A percentile compares a stretch with the other conserved stretches of the same genome.
These are phyloP conservation scores for Leishmania lainsoni DNA, from an alignment of 208 protist species.

Conservation along the genomic window DNA sequence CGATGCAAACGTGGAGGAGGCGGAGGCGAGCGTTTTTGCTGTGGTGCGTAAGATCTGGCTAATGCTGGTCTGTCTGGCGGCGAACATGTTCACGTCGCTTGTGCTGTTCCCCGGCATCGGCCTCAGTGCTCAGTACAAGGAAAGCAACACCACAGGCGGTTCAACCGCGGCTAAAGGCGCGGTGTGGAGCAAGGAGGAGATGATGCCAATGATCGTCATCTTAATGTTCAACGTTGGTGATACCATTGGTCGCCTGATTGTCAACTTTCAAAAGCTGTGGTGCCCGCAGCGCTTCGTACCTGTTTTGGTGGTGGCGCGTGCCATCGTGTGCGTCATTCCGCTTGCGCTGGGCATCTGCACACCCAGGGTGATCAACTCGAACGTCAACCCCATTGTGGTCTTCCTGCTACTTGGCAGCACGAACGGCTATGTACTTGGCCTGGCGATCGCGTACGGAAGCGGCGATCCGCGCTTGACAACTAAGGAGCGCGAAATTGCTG, in stretches of 20 bases:
- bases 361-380: conserved; percentile 40
- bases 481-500: conserved; percentile 33
- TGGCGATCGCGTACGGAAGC: conserved; percentile 44
- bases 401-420: conserved; percentile 41
- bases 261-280: conserved; percentile 36
- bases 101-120: conserved; percentile 50
- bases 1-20: conserved; percentile 6
- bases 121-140: conserved; percentile 32
- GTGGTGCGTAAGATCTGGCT: conserved; percentile 42
- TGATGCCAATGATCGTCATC: conserved; percentile 48
- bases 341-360: conserved; percentile 35
- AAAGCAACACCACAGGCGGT: background rate
- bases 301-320: conserved; percentile 28
- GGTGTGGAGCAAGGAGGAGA: conserved; percentile 30
- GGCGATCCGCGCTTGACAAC: conserved; percentile 36
- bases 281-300: conserved; percentile 16
- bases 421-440: conserved; percentile 43
- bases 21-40: conserved; percentile 21
- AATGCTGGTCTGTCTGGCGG: conserved; percentile 39
- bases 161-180: background rate
- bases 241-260: conserved; percentile 28
- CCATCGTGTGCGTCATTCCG: conserved; percentile 38
- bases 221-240: conserved; percentile 45
- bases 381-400: conserved; percentile 44
- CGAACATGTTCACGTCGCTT: conserved; percentile 41